These are phyloP conservation scores for Eucalyptus lansdowneana DNA, from an alignment of 345 rosid genomes.

Conservation along the genomic window DNA sequence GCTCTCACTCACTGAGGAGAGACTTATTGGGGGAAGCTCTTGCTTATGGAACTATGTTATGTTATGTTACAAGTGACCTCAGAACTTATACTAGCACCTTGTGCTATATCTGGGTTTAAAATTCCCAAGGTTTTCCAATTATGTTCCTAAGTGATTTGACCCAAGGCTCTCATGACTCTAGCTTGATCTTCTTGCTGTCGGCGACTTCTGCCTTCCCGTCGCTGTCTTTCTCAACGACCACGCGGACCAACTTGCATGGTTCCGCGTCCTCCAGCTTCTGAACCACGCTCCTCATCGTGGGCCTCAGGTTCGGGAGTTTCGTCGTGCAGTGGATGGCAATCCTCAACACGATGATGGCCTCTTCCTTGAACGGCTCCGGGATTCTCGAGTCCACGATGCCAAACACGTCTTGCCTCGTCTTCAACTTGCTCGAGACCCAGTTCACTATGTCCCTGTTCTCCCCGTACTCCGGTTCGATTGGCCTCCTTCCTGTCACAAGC, in stretches of 20 bases:
- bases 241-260: background rate
- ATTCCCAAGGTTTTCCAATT: background rate
- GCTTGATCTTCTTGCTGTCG: background rate
- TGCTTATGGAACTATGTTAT: background rate
- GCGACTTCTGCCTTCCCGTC: background rate
- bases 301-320: background rate
- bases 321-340: constrained; percentile 5
- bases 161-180: background rate
- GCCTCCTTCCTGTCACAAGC: constrained; percentile 4
- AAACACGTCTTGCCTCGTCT: background rate
- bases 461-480: background rate
- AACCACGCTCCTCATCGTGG: constrained; percentile 5
- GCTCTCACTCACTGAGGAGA: background rate
- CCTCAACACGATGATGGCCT: background rate
- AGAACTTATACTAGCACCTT: background rate
- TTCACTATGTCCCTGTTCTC: constrained; percentile 1
- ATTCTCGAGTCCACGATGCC: constrained; percentile 1
- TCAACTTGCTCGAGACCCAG: constrained; percentile 5
- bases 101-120: background rate
- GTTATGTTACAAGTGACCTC: background rate
- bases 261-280: constrained; percentile 7
- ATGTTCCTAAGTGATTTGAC: background rate
- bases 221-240: background rate
- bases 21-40: background rate
- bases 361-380: background rate